phyloP scores from a whole-genome alignment of 2,329 filamentous ascomycete genomes.

The Ascochyta koolunga region DNA sequence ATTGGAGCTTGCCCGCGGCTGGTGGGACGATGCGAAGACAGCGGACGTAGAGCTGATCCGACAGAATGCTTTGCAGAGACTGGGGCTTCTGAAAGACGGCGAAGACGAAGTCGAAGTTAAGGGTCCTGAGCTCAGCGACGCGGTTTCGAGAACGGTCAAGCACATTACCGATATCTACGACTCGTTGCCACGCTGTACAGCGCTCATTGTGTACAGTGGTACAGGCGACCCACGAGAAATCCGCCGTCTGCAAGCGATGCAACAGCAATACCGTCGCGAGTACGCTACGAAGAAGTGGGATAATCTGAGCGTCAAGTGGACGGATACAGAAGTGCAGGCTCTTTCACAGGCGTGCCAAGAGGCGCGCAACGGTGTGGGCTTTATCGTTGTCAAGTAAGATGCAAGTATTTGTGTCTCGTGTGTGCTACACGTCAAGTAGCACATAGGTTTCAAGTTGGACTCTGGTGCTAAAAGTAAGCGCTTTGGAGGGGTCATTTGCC shows the following conservation, averaged over 20 bases:
- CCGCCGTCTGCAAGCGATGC: slow-evolving; percentile 61
- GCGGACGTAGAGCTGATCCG: slow-evolving; percentile 45
- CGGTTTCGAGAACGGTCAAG: slow-evolving; percentile 58
- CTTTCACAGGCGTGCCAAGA: slow-evolving; percentile 61
- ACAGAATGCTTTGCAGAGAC: slow-evolving; percentile 32
- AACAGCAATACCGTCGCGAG: slow-evolving; percentile 62
- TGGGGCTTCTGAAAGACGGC: slow-evolving; percentile 26
- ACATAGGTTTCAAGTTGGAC: slow-evolving; percentile 32
- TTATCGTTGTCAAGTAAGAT: slow-evolving; percentile 63
- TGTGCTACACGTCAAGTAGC: slow-evolving; percentile 34
- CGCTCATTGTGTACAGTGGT: slow-evolving; percentile 69
- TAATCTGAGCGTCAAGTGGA: slow-evolving; percentile 67
- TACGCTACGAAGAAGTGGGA: slow-evolving; percentile 68
- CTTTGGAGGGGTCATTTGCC: not conserved
- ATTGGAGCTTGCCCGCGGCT: slow-evolving; percentile 65
- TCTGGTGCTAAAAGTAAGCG: slow-evolving; percentile 23
- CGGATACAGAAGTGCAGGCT: slow-evolving; percentile 66
- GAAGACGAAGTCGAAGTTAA: slow-evolving; percentile 31
- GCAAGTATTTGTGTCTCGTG: slow-evolving; percentile 34
- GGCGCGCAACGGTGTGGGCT: slow-evolving; percentile 64
- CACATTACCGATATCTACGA: slow-evolving; percentile 61
- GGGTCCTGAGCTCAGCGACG: slow-evolving; percentile 48
- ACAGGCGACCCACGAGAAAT: slow-evolving; percentile 66
- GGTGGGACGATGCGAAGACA: slow-evolving; percentile 61
- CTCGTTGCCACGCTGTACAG: slow-evolving; percentile 62